phyloP scores from a whole-genome alignment of 768 basidiomycete genomes.

The Lepiota subincarnata region DNA sequence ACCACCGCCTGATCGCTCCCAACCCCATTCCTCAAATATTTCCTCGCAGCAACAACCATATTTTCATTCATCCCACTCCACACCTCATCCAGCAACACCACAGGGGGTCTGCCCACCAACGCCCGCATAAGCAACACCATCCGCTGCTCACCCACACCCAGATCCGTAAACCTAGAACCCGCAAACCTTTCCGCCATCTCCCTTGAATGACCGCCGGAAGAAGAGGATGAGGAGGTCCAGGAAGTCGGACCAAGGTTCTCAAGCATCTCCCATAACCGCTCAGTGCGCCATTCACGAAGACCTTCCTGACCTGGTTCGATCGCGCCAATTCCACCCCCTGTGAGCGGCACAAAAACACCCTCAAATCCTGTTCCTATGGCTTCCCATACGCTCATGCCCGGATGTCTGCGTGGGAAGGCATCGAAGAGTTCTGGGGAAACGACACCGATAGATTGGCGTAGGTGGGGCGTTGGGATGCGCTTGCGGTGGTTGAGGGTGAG shows the following conservation, averaged over 20 bases:
- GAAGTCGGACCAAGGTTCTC: conserved; percentile 55
- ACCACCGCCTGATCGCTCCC: conserved; percentile 68
- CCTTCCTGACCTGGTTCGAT: conserved; percentile 22
- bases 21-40: conserved; percentile 56
- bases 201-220: background rate
- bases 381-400: conserved; percentile 66
- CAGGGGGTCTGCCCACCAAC: conserved; percentile 64
- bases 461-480: conserved; percentile 60
- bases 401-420: conserved; percentile 75
- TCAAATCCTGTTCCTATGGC: conserved; percentile 87
- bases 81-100: conserved; percentile 88
- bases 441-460: conserved; percentile 70
- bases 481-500: conserved; percentile 64
- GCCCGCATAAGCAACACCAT: conserved; percentile 84
- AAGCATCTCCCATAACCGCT: conserved; percentile 50
- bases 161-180: conserved; percentile 50
- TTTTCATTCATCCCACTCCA: conserved; percentile 88
- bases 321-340: conserved; percentile 43
- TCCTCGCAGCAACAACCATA: conserved; percentile 65
- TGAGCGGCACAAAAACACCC: conserved; percentile 64
- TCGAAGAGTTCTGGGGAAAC: conserved; percentile 88
- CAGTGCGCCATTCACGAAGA: conserved; percentile 31
- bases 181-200: conserved; percentile 33
- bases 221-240: conserved; percentile 38
- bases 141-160: conserved; percentile 73